Percentiles rank a stretch among this genome's conserved stretches.
These are phyloP conservation scores for Paraphysoderma sedebokerense DNA, from an alignment of 371 early-diverging fungal species.

Conservation along the genomic window DNA sequence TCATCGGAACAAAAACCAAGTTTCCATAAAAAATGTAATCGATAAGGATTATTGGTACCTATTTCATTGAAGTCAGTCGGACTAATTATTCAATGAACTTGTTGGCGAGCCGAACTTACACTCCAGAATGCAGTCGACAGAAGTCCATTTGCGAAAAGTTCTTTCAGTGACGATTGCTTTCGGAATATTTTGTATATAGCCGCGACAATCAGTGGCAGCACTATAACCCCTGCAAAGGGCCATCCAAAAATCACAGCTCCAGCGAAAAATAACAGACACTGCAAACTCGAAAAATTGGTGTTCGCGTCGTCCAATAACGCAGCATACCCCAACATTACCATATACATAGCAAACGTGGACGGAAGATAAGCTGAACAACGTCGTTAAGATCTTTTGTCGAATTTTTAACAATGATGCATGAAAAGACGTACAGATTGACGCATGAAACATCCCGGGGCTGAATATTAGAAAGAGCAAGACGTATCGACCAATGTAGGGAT, in stretches of 20 bases:
- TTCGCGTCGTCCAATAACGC: constrained; percentile 36
- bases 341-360: constrained; percentile 81
- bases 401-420: background rate
- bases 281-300: constrained; percentile 24
- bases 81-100: background rate
- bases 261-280: constrained; percentile 35
- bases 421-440: constrained; percentile 20
- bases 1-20: constrained; percentile 52
- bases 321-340: constrained; percentile 44
- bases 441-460: constrained; percentile 74
- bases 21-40: constrained; percentile 62
- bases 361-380: constrained; percentile 53
- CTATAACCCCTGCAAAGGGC: constrained; percentile 70
- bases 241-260: constrained; percentile 64
- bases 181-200: too few species aligned
- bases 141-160: too few species aligned
- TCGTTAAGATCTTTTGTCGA: background rate
- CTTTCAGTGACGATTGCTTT: too few species aligned
- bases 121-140: too few species aligned
- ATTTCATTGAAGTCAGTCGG: background rate
- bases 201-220: constrained; percentile 30
- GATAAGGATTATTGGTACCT: constrained; percentile 39
- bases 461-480: constrained; percentile 36
- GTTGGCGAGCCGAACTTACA: background rate
- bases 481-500: constrained; percentile 47